Conservation (phyloP, 176 grass and related monocot genomes). For the Musa acuminata region DNA sequence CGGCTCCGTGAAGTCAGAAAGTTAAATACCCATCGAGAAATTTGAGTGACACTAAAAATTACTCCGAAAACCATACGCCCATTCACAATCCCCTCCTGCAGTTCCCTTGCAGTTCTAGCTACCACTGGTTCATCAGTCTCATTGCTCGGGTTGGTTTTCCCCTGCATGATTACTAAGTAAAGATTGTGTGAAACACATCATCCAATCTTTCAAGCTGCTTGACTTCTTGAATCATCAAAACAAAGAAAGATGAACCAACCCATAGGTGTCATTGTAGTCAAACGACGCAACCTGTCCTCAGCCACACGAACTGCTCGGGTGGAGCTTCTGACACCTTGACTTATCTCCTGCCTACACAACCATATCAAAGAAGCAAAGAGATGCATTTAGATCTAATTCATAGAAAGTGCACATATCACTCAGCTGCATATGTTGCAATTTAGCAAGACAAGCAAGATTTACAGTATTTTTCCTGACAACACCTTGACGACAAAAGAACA, state of each 20-base stretch:
- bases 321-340: slow-evolving; percentile 42
- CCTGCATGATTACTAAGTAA: slow-evolving; percentile 33
- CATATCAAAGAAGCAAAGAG: slow-evolving; percentile 4
- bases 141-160: slow-evolving; percentile 16
- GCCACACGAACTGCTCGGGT: slow-evolving; percentile 43
- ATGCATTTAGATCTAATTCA: not conserved
- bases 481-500: not conserved
- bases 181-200: slow-evolving; percentile 24
- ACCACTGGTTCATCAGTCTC: slow-evolving; percentile 22
- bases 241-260: slow-evolving; percentile 25
- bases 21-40: slow-evolving; percentile 42
- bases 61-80: slow-evolving; percentile 33
- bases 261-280: slow-evolving; percentile 17
- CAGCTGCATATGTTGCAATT: not conserved
- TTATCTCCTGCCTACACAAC: slow-evolving; percentile 52
- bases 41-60: slow-evolving; percentile 27
- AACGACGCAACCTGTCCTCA: slow-evolving; percentile 38
- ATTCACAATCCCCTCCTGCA: slow-evolving; percentile 44
- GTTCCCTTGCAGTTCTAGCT: slow-evolving; percentile 44
- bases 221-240: not conserved
- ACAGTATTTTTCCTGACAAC: not conserved
- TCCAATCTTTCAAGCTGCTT: not conserved
- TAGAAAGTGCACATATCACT: not conserved
- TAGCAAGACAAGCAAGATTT: not conserved
- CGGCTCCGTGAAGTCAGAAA: slow-evolving; percentile 3